phyloP scores from a whole-genome alignment of 306 rosid species.

The Begonia masoniana region DNA sequence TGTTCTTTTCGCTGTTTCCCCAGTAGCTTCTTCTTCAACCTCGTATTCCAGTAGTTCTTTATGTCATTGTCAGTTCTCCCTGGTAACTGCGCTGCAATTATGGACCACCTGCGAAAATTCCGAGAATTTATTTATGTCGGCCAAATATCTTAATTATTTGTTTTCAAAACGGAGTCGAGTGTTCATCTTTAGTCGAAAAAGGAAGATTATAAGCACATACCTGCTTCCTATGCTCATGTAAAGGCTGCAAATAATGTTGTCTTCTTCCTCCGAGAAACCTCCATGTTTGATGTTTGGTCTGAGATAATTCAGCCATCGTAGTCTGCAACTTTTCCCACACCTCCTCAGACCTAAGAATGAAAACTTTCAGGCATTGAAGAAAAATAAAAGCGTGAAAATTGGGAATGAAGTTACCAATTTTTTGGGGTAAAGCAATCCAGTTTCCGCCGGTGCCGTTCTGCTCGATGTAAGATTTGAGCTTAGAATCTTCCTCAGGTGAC shows the following conservation, averaged over 20 bases:
- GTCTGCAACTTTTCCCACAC: slow-evolving; percentile 96
- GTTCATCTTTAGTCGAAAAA: too few relatives aligned
- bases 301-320: slow-evolving; percentile 91
- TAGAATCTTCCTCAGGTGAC: slow-evolving; percentile 98
- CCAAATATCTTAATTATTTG: too few relatives aligned
- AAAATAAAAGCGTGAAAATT: not conserved
- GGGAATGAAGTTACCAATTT: slow-evolving; percentile 44
- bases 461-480: slow-evolving; percentile 79
- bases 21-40: slow-evolving; percentile 83
- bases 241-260: slow-evolving; percentile 80
- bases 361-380: not conserved
- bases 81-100: slow-evolving; percentile 88
- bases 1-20: slow-evolving; percentile 66
- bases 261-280: slow-evolving; percentile 91
- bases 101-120: slow-evolving; percentile 60
- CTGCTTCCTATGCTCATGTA: slow-evolving; percentile 93
- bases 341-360: slow-evolving; percentile 55
- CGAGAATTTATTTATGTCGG: too few relatives aligned
- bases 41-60: slow-evolving; percentile 96
- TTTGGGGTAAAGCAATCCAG: slow-evolving; percentile 95
- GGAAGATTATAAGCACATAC: too few relatives aligned
- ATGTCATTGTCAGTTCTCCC: slow-evolving; percentile 94
- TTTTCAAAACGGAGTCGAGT: too few relatives aligned
- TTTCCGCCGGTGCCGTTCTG: slow-evolving; percentile 82
- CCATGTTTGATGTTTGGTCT: slow-evolving; percentile 93